Evolutionary conservation across 176 grass and related monocot species (phyloP).

Genomic region (Oryza australiensis): DNA sequence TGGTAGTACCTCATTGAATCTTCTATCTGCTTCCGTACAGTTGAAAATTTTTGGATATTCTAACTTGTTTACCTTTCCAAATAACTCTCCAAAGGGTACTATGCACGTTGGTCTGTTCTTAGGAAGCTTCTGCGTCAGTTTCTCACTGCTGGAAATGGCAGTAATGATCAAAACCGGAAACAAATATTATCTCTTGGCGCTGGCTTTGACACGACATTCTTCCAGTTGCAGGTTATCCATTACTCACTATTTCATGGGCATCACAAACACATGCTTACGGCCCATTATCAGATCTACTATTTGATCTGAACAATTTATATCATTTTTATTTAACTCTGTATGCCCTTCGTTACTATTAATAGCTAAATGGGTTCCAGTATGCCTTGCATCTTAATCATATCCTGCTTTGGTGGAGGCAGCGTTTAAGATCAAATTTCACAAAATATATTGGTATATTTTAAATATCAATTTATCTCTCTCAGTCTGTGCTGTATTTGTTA

Average conservation of each 20-base stretch:
- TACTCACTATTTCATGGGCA: background rate
- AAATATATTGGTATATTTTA: background rate
- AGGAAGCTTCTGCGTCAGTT: constrained; percentile 77
- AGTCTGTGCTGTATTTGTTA: constrained; percentile 23
- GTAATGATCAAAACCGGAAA: constrained; percentile 42
- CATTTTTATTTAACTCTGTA: background rate
- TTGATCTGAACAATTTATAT: background rate
- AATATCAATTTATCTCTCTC: background rate
- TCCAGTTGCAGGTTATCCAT: constrained; percentile 74
- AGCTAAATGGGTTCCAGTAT: background rate
- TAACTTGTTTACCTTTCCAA: constrained; percentile 15
- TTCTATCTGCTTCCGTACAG: background rate
- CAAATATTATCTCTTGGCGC: constrained; percentile 95
- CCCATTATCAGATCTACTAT: background rate
- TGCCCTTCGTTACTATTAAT: background rate
- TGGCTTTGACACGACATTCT: constrained; percentile 95
- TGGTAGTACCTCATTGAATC: background rate
- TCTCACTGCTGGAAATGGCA: constrained; percentile 50
- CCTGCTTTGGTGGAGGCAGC: background rate
- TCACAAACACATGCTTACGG: background rate
- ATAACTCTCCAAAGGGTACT: constrained; percentile 66
- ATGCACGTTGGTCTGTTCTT: constrained; percentile 84
- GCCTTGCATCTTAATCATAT: background rate
- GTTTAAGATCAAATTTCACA: constrained; percentile 15
- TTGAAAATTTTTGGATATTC: background rate